Evolutionary conservation across 2,329 filamentous ascomycete species (phyloP), one percentile per base, ranked within the genome.

Genomic region (Pseudogymnoascus sp.): DNA sequence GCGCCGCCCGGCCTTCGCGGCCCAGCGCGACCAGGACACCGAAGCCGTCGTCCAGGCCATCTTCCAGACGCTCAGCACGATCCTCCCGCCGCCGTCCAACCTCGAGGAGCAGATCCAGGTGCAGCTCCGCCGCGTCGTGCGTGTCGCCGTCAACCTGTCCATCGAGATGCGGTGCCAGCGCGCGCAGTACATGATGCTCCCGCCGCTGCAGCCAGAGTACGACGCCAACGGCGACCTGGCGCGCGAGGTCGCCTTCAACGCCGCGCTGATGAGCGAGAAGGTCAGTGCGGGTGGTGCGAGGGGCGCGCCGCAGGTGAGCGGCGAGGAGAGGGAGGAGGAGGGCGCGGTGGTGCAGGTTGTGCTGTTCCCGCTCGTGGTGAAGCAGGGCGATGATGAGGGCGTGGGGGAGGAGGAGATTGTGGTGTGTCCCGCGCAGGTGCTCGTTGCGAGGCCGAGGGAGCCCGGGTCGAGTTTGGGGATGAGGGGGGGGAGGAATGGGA

Each of bases 151-250:
- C 60, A 89, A 90, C 64, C 84, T 99, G 10, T 92, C 92, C 1
- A 87, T 99, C 68, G 93, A 97, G 78, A 99, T 99, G 95, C 92
- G 95, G 73, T 96, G 89, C 14, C 95, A 99, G 75, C 87, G 91
- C 65, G 92, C 95, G 38, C 95, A 97, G 78, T 99, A 96, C 79
- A 95, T 96, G 80, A 99, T 99, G 93, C 86, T 97, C 16, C 93
- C 95, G 29, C 95, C 95, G 4, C 81, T 96, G 63, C 91, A 95
- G 75, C 95, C 95, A 21, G 92, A 97, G 75, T 97, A 96, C 76
- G 93, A 97, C 75, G 88, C 87, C 70, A 91, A 95, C 67, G 95
- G 95, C 69, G 93, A 97, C 72, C 84, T 99, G 7, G 83, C 88
- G 14, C 89, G 90, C 62, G 93, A 93, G 63, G 91, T 97, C 8